Evolutionary conservation across 164 flowering plant species (phyloP).

Genomic region (Magnolia sinica): DNA sequence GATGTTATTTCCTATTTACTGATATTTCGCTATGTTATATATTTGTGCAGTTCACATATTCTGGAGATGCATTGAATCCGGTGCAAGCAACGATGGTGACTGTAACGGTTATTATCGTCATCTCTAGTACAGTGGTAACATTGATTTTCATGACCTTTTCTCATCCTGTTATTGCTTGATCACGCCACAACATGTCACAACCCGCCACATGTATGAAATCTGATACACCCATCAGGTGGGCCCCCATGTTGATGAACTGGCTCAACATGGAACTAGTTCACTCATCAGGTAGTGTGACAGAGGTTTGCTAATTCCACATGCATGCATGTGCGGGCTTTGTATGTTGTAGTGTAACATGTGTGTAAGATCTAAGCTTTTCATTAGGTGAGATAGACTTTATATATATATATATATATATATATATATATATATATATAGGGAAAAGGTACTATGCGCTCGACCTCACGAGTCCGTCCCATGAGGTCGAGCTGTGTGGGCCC

Average conservation of each 20-base stretch:
- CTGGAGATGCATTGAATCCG: constrained; percentile 63
- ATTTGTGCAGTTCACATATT: constrained; percentile 57
- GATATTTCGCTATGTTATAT: neutral
- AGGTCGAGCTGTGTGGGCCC: too few relatives aligned
- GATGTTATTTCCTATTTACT: neutral
- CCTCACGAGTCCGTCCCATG: too few relatives aligned
- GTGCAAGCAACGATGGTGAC: constrained; percentile 72
- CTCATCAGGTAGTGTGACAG: too few relatives aligned
- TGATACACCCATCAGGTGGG: neutral
- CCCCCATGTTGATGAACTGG: neutral
- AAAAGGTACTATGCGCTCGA: too few relatives aligned
- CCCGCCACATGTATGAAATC: neutral
- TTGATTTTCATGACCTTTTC: neutral
- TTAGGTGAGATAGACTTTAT: too few relatives aligned
- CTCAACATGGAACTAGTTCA: too few relatives aligned
- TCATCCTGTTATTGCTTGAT: neutral
- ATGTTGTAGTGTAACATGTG: too few relatives aligned
- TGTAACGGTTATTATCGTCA: constrained; percentile 66
- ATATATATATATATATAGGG: too few relatives aligned
- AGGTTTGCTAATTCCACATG: too few relatives aligned
- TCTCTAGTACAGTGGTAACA: constrained; percentile 73
- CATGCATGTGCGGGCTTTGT: too few relatives aligned
- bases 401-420: too few relatives aligned
- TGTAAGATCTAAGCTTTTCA: too few relatives aligned
- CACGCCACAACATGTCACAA: neutral